Base-by-base conservation (phyloP, 1,139 yeast genomes). In the Protomyces arabidopsidicola region DNA sequence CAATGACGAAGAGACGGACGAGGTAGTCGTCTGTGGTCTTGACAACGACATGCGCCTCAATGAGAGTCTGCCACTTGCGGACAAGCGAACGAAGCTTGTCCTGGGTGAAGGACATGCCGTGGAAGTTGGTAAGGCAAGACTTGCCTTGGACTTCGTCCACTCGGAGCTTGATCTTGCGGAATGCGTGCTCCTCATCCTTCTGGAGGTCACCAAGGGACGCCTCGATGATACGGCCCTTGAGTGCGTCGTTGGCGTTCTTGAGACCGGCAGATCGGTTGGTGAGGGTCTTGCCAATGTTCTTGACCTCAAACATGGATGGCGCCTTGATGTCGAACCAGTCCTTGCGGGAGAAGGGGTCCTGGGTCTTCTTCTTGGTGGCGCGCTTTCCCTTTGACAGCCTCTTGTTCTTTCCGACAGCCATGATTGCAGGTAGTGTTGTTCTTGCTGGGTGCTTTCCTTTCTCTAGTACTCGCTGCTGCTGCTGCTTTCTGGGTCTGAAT, bases 371-470 rank as follows among this genome's bases (percentile, higher is more conserved):
- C 95, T 89, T 89, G 80, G 87, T 80, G 77, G 95, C 95, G 82
- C 88, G 89, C 90, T 88, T 88, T 80, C 96, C 95, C 84, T 88
- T 88, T 82, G 91, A 86, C 82, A 88, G 83, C 85, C 96, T 87
- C 90, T 89, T 89, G 81, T 89, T 89, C 88, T 89, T 89, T 79
- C 96, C 96, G 81, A 89, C 93, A 85, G 93, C 96, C 95, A 88
- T 60, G 56, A 57, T 57, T 50, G 61, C 38, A 38, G 31, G 53
- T 31, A 22, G 35, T 51, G 60, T 45, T 55, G 60, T 42, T 42
- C 48, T 42, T 42, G 24, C 48, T n/a, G n/a, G n/a, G n/a, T n/a
- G n/a, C 8, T 42, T 18, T 14, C 14, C 48, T 1, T 18, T 42
- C 48, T 6, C 22, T 42, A 14, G 24, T 42, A 6, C 22, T n/a